Percentiles rank a stretch among this genome's conserved stretches.
These are phyloP conservation scores for Xylona heveae DNA, from an alignment of 495 filamentous ascomycete genomes.

Conservation along the genomic window DNA sequence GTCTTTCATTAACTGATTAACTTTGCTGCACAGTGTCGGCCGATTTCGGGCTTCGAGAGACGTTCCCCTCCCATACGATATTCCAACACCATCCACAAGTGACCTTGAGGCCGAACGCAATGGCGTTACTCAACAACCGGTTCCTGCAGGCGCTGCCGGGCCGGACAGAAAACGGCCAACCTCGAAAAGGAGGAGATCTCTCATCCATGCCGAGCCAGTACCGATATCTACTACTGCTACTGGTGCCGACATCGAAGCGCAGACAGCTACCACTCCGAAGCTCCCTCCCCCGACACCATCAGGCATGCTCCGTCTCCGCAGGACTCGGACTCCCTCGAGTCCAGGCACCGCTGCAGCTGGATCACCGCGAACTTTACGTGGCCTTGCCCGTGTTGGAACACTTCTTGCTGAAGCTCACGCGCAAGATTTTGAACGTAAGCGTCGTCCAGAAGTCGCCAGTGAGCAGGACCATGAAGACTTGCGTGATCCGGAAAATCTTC, in stretches of 20 bases:
- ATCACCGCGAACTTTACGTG: conserved; percentile 4
- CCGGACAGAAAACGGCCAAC: not conserved
- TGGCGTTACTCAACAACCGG: no score
- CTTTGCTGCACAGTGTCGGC: conserved; percentile 29
- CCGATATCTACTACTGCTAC: not conserved
- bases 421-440: conserved; percentile 69
- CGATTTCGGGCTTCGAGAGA: conserved; percentile 69
- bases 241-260: not conserved
- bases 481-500: conserved; percentile 3
- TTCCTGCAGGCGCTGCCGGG: not conserved
- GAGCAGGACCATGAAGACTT: conserved; percentile 4
- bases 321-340: conserved; percentile 2
- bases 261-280: conserved; percentile 1
- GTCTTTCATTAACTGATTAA: not conserved
- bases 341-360: conserved; percentile 8
- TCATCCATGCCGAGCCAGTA: not conserved
- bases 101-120: not conserved
- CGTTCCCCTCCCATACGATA: conserved; percentile 54
- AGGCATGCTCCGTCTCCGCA: not conserved
- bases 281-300: no score
- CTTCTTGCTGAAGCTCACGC: conserved; percentile 56
- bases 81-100: conserved; percentile 11
- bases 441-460: conserved; percentile 20
- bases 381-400: conserved; percentile 26
- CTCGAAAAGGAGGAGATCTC: not conserved